Evolutionary conservation across 2,329 filamentous ascomycete species (phyloP), one percentile per base, ranked within the genome.

Genomic region (Cordyceps javanica): DNA sequence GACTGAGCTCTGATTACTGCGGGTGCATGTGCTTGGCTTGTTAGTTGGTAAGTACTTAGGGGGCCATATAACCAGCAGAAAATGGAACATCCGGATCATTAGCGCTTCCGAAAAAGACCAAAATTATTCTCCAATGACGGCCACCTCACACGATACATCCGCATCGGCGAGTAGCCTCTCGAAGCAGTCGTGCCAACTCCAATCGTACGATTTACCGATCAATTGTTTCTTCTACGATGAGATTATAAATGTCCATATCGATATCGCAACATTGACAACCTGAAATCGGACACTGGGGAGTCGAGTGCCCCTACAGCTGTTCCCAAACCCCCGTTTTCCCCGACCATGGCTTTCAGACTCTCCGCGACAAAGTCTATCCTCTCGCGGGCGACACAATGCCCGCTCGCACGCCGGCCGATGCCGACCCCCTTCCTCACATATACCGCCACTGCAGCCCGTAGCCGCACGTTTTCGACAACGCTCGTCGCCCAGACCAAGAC

Each of bases 381-480:
- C 50, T 38, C 49, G 19, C 50, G 42, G 16, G 41, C 50, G 41
- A 32, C 32, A 9, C 56, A 46, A 30, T 58, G 56, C 42, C 34
- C 42, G 9, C 50, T 34, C 38, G 11, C 32, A 28, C 21, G 10
- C 32, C 50, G 25, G 13, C 16, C 38, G 38, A 46, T 32, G 30
- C 32, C 32, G 16, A 39, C 8, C 19, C 21, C 44, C n/a, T 16
- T 10, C 32, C 44, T 51, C 30, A 45, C 59, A 59, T 28, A 45
- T 45, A 23, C 54, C 34, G 46, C 56, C 54, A 32, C 14, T 45
- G 49, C 42, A 39, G 14, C 16, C 32, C 50, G 38, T 36, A 36
- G 39, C 25, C 68, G 67, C 44, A n/a, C 60, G 45, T 75, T 78
- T 67, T 72, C 69, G 51, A 74, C 74, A 1, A 73, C 76, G 0